These are phyloP conservation scores for Suillus fuscotomentosus DNA, from an alignment of 768 basidiomycete genomes.

Conservation along the genomic window DNA sequence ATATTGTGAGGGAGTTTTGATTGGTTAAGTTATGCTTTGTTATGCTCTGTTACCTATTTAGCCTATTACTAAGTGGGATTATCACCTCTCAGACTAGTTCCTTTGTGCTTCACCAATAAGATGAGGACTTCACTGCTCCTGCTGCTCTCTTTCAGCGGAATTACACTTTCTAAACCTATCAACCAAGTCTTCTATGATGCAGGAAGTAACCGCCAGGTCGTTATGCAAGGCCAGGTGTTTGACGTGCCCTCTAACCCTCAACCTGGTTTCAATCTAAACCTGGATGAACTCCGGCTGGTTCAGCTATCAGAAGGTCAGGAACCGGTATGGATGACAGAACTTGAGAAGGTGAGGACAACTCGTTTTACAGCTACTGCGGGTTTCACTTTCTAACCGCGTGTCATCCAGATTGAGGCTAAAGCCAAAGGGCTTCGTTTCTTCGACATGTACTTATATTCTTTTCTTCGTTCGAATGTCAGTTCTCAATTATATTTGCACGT, in stretches of 20 bases:
- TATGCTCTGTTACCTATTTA: not conserved
- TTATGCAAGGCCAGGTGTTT: slow-evolving; percentile 26
- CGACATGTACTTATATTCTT: slow-evolving; percentile 61
- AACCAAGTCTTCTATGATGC: slow-evolving; percentile 3
- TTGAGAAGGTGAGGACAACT: slow-evolving; percentile 66
- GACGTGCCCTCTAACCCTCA: slow-evolving; percentile 18
- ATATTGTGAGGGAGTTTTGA: not conserved
- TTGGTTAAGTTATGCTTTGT: not conserved
- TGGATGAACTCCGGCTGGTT: slow-evolving; percentile 71
- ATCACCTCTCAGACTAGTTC: too few relatives aligned
- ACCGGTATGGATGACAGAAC: slow-evolving; percentile 82
- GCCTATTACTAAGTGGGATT: not conserved
- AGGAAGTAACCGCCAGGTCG: slow-evolving; percentile 17
- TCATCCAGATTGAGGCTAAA: slow-evolving; percentile 68
- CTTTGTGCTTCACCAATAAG: not conserved
- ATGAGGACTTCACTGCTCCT: not conserved
- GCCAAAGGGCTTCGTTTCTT: slow-evolving; percentile 80
- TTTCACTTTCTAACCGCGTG: not conserved
- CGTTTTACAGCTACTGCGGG: not conserved
- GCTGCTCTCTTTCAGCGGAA: not conserved
- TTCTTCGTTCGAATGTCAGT: slow-evolving; percentile 4
- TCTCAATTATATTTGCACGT: slow-evolving; percentile 12
- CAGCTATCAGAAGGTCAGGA: slow-evolving; percentile 61
- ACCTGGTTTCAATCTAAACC: slow-evolving; percentile 66
- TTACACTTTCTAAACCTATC: not conserved